Percentiles rank a stretch among this genome's conserved stretches.
Evolutionary conservation across 805 yeast species (phyloP).

Genomic region (Metschnikowia santaceciliae): DNA sequence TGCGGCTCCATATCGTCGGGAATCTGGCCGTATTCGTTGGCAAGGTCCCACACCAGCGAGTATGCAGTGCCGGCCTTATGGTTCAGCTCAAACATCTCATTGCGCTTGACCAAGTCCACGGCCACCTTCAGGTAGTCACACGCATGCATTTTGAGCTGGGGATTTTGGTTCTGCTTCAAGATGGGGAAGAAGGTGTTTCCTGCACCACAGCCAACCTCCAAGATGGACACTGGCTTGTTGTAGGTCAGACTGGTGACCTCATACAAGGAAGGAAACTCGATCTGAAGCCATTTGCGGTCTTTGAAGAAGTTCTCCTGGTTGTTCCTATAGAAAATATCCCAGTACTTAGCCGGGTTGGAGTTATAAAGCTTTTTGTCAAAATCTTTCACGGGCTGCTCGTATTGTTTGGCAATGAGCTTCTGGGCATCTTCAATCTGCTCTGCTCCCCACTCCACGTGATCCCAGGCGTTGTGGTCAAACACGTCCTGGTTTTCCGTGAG

Average conservation of each 20-base stretch:
- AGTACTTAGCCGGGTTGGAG: conserved; percentile 83
- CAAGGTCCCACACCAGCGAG: conserved; percentile 94
- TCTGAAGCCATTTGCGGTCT: conserved; percentile 92
- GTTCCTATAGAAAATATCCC: conserved; percentile 92
- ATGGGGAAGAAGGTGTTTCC: conserved; percentile 96
- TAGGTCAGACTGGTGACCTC: conserved; percentile 65
- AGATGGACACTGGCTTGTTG: conserved; percentile 64
- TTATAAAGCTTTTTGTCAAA: conserved; percentile 78
- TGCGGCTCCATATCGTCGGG: conserved; percentile 82
- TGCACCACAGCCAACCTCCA: conserved; percentile 98
- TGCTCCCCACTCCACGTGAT: conserved; percentile 96
- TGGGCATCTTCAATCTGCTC: conserved; percentile 78
- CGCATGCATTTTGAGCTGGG: conserved; percentile 68
- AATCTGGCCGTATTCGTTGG: conserved; percentile 64
- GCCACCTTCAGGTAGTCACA: conserved; percentile 91
- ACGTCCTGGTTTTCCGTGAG: conserved; percentile 73
- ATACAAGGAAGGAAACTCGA: conserved; percentile 86
- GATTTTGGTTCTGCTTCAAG: conserved; percentile 75
- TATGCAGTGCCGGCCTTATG: conserved; percentile 49
- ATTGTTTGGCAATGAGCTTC: conserved; percentile 68
- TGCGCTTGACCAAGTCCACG: conserved; percentile 71
- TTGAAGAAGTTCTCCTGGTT: conserved; percentile 93
- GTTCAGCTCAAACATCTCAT: conserved; percentile 56
- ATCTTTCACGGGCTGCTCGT: conserved; percentile 79
- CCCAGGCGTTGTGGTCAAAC: conserved; percentile 94